Evolutionary conservation across 2,329 filamentous ascomycete genomes (phyloP).

Genomic region (Cladosporium oxysporum): DNA sequence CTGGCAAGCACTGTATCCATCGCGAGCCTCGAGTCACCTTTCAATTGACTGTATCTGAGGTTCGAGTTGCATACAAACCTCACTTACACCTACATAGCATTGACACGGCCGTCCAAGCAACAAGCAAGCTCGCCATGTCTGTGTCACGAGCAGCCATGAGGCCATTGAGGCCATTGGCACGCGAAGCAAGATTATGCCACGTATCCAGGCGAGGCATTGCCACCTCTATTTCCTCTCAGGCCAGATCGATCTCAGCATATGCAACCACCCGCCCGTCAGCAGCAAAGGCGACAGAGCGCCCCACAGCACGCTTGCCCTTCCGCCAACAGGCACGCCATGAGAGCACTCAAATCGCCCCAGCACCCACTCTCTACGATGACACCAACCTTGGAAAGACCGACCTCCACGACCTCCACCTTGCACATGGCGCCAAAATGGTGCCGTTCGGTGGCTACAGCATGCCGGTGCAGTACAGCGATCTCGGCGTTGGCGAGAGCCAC

Average conservation of each 20-base stretch:
- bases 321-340: conserved; percentile 29
- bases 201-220: neutral
- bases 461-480: conserved; percentile 83
- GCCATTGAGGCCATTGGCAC: conserved; percentile 18
- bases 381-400: conserved; percentile 55
- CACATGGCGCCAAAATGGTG: conserved; percentile 86
- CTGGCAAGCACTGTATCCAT: neutral
- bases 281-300: conserved; percentile 7
- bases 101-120: neutral
- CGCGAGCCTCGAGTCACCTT: neutral
- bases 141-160: conserved; percentile 16
- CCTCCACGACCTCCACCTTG: conserved; percentile 75
- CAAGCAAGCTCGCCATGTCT: conserved; percentile 3
- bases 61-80: neutral
- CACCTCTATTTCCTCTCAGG: neutral
- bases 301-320: conserved; percentile 12
- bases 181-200: conserved; percentile 8
- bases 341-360: conserved; percentile 28
- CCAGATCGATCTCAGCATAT: neutral
- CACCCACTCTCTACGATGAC: conserved; percentile 35
- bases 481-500: conserved; percentile 81
- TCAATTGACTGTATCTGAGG: neutral
- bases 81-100: neutral
- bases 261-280: neutral
- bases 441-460: conserved; percentile 93